Conservation (phyloP, 140 eudicot species). For the Bidens hawaiensis region DNA sequence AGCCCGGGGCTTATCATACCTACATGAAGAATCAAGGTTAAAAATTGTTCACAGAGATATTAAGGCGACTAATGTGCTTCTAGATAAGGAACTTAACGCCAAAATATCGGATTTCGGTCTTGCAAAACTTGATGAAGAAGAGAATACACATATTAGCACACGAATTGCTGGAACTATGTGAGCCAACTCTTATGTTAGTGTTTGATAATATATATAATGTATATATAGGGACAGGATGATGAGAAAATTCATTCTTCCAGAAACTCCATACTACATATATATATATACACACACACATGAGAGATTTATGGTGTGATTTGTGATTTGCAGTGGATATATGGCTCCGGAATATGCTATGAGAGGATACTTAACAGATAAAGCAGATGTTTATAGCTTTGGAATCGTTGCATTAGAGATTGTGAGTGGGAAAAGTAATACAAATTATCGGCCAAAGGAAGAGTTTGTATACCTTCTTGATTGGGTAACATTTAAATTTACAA, state of each 20-base stretch:
- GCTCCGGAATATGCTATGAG: constrained; percentile 98
- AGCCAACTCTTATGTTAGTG: constrained; percentile 21
- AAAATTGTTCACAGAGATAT: constrained; percentile 92
- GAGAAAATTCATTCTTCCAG: no score
- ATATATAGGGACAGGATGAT: no score
- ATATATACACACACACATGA: no score
- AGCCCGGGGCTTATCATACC: constrained; percentile 81
- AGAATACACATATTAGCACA: constrained; percentile 87
- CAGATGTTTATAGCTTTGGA: constrained; percentile 92
- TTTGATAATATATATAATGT: not conserved
- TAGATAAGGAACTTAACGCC: constrained; percentile 86
- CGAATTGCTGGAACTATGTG: constrained; percentile 90
- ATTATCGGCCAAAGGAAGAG: constrained; percentile 76
- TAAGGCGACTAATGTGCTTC: constrained; percentile 82
- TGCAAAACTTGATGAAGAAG: constrained; percentile 90
- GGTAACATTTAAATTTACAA: constrained; percentile 37
- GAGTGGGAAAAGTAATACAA: constrained; percentile 87
- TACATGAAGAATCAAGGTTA: constrained; percentile 86
- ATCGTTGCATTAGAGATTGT: constrained; percentile 79
- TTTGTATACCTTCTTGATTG: constrained; percentile 93
- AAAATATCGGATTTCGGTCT: constrained; percentile 92
- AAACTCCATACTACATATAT: no score
- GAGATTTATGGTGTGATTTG: not conserved
- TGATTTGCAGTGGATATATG: constrained; percentile 71
- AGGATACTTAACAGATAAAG: constrained; percentile 87